Conservation (phyloP, 1,284 basidiomycete species). For the Bjerkandera adusta region DNA sequence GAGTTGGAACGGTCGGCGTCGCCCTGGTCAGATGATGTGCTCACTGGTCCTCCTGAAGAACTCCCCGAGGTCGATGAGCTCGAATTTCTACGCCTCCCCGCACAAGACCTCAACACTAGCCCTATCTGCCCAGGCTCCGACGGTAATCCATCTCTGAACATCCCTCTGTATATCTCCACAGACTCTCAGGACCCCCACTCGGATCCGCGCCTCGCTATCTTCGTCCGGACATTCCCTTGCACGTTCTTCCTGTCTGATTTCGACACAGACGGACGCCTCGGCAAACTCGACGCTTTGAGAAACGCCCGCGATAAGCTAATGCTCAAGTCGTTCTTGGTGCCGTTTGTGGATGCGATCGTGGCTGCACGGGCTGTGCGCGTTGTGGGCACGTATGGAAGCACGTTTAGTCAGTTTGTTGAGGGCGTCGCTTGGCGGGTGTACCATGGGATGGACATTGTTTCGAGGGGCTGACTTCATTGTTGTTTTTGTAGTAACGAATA, state of each 20-base stretch:
- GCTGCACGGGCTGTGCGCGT: constrained; percentile 54
- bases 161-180: constrained; percentile 70
- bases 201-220: constrained; percentile 45
- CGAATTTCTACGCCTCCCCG: constrained; percentile 22
- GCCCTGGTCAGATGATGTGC: constrained; percentile 13
- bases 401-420: constrained; percentile 67
- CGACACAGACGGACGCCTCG: constrained; percentile 21
- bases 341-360: constrained; percentile 71
- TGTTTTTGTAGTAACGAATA: too few relatives aligned
- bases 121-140: constrained; percentile 34
- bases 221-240: constrained; percentile 67
- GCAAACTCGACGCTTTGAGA: constrained; percentile 37
- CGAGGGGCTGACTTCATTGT: constrained; percentile 38
- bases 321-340: constrained; percentile 49
- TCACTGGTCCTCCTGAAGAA: constrained; percentile 18
- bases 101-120: constrained; percentile 20
- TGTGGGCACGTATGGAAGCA: constrained; percentile 68
- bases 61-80: constrained; percentile 20
- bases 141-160: constrained; percentile 52
- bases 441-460: constrained; percentile 50
- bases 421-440: constrained; percentile 65
- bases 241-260: constrained; percentile 66
- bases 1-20: constrained; percentile 35
- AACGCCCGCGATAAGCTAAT: constrained; percentile 54
- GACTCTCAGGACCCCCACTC: constrained; percentile 48